These are phyloP conservation scores for Telfairia occidentalis DNA, from an alignment of 331 rosid genomes.

Conservation along the genomic window DNA sequence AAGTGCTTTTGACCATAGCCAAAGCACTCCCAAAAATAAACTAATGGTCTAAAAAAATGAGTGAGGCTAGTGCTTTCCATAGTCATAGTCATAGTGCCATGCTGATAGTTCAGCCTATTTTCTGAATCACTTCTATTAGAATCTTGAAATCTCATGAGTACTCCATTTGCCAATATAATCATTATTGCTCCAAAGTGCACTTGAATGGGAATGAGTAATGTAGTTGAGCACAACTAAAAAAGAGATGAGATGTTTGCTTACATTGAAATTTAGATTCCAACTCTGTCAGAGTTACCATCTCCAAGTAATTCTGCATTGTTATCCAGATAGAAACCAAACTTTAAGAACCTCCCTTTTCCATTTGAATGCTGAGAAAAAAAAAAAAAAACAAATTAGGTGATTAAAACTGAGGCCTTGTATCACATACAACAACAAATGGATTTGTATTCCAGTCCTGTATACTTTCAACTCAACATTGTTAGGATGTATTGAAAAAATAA, in stretches of 20 bases:
- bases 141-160: neutral
- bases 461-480: neutral
- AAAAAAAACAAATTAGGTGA: neutral
- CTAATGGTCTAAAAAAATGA: neutral
- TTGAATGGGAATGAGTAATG: neutral
- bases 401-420: neutral
- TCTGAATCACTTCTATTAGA: neutral
- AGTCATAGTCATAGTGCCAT: neutral
- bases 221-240: neutral
- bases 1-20: neutral
- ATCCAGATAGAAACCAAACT: too few relatives aligned
- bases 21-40: neutral
- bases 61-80: neutral
- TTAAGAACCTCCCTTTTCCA: too few relatives aligned
- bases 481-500: neutral
- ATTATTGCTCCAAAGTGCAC: neutral
- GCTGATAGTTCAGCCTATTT: neutral
- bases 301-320: neutral
- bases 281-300: neutral
- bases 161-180: neutral
- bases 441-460: neutral
- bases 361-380: too few relatives aligned
- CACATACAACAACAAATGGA: neutral
- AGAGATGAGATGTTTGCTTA: neutral
- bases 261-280: neutral